Conservation (phyloP, 495 filamentous ascomycete species). For the Bathelium albidoporum region DNA sequence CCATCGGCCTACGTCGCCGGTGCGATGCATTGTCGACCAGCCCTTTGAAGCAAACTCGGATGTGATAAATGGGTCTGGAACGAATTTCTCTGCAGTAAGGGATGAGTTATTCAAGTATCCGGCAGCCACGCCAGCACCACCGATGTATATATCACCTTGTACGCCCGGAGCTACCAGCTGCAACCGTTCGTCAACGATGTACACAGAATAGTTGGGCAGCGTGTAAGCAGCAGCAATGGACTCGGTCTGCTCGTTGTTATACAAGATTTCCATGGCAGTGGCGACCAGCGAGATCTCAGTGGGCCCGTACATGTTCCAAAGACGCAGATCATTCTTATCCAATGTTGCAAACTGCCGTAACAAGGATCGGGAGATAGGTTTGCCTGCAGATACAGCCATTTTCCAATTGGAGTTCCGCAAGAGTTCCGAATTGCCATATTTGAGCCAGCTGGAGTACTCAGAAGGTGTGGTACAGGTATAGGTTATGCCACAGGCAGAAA, state of each 20-base stretch:
- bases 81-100: constrained; percentile 13
- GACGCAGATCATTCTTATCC: background rate
- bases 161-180: constrained; percentile 31
- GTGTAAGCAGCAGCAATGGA: background rate
- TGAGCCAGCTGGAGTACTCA: background rate
- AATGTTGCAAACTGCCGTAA: background rate
- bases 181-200: constrained; percentile 35
- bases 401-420: background rate
- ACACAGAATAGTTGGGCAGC: constrained; percentile 33
- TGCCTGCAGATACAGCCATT: background rate
- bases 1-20: constrained; percentile 8
- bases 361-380: background rate
- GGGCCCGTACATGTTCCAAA: background rate
- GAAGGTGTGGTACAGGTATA: background rate
- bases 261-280: too few relatives aligned
- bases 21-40: constrained; percentile 5
- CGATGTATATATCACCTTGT: constrained; percentile 36
- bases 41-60: background rate
- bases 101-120: constrained; percentile 34
- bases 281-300: background rate
- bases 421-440: background rate
- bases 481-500: background rate
- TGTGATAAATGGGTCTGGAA: background rate
- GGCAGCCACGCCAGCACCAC: constrained; percentile 30
- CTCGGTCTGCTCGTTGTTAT: background rate